Evolutionary conservation across 768 basidiomycete species (phyloP), one percentile per base, ranked within the genome.

Genomic region (Chlorophyllum brunneum): DNA sequence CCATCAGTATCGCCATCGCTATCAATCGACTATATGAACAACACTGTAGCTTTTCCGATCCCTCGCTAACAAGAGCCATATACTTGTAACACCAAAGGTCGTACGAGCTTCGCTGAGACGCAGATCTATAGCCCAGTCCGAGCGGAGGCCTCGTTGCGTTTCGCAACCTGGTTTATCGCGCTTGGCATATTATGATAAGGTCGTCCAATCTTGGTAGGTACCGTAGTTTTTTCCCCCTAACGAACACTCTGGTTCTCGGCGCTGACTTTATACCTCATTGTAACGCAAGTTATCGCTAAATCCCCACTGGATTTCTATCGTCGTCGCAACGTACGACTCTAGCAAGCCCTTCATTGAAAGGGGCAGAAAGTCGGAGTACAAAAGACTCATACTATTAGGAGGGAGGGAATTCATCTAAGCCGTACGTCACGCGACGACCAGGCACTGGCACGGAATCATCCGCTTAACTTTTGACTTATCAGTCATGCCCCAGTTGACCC

Each of bases 381-480:
- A 45, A 45, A 45, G 29, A 27, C 27, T 45, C 29, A 45, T 45
- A 18, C 43, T 45, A 45, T 31, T 45, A 31, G 43, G 43, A 27
- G 6, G 23, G 23, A 40, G 38, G 38, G 38, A 40, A 40, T 13
- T 7, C 38, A 40, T 40, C 38, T 40, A n/a, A n/a, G n/a, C n/a
- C n/a, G n/a, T n/a, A 36, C 34, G 34, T 36, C 34, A 36, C 16
- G 34, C 30, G 30, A 31, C 30, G 30, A 31, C 15, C 30, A 36
- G 9, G 34, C 34, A 15, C 13, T 16, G 5, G 15, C 34, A 36
- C 13, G 34, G 15, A 16, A 36, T 36, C 34, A 36, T 11, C 34
- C 34, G 11, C 34, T n/a, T 36, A 1, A 11, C 11, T 4, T 13
- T n/a, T 13, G 15, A 36, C 5, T 31, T 31, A 15, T 5, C 34